phyloP scores from a whole-genome alignment of 208 protist genomes.

The Acanthamoeba royreba region DNA sequence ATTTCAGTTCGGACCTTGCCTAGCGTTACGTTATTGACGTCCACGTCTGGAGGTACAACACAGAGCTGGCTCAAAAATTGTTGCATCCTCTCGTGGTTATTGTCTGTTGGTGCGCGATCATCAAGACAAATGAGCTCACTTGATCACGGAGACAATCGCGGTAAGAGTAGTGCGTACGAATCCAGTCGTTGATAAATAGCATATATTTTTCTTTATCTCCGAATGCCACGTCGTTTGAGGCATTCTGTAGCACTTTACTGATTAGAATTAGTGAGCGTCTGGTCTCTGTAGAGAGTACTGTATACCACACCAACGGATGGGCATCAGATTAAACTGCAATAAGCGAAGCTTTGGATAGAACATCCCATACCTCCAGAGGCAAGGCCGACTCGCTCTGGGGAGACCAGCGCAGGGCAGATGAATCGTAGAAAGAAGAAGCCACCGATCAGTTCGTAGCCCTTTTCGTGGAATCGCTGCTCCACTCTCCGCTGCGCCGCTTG shows the following conservation, averaged over 20 bases:
- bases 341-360: too few relatives aligned
- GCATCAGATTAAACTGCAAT: neutral
- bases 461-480: neutral
- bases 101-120: neutral
- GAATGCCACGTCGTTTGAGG: neutral
- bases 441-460: neutral
- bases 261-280: slow-evolving; percentile 31
- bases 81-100: neutral
- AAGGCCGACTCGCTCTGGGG: neutral
- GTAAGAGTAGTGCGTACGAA: neutral
- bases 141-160: neutral
- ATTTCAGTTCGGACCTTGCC: neutral
- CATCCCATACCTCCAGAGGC: neutral
- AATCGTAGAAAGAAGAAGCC: slow-evolving; percentile 38
- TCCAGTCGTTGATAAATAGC: slow-evolving; percentile 14
- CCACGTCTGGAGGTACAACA: neutral
- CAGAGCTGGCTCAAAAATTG: neutral
- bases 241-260: slow-evolving; percentile 34
- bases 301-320: too few relatives aligned
- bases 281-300: neutral
- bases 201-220: slow-evolving; percentile 29
- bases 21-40: neutral
- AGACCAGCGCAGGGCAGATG: neutral
- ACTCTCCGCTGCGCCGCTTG: neutral
- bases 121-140: neutral